Percentiles rank a stretch among this genome's conserved stretches.
Evolutionary conservation across 441 rosid species (phyloP).

Genomic region (Geranium incanum): DNA sequence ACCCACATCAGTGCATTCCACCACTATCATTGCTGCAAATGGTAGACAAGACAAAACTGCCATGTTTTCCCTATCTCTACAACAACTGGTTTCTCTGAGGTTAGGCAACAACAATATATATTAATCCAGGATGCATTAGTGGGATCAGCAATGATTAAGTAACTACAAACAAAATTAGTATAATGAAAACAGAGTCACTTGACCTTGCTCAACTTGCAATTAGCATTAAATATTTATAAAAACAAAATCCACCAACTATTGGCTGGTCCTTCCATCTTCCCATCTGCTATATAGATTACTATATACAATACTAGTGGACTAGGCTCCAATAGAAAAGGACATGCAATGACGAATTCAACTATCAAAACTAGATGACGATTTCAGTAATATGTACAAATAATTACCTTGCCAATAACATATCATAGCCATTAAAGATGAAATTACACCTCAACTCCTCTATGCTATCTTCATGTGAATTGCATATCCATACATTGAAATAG

Average conservation of each 20-base stretch:
- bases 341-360: neutral
- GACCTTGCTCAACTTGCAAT: neutral
- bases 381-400: too few relatives aligned
- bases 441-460: neutral
- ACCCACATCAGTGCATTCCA: conserved; percentile 43
- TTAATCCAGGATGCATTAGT: neutral
- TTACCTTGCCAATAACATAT: neutral
- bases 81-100: neutral
- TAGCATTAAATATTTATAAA: neutral
- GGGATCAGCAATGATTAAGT: neutral
- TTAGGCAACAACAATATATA: too few relatives aligned
- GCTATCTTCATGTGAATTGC: neutral
- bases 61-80: neutral
- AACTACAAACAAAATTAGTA: too few relatives aligned
- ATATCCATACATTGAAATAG: neutral
- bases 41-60: conserved; percentile 12
- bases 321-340: neutral
- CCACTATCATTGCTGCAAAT: conserved; percentile 40
- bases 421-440: neutral
- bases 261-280: too few relatives aligned
- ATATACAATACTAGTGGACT: too few relatives aligned
- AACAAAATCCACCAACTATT: neutral
- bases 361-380: neutral
- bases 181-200: neutral
- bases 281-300: too few relatives aligned